phyloP scores from a whole-genome alignment of 1,284 basidiomycete species.

The Austroboletus novae-zelandiae region DNA sequence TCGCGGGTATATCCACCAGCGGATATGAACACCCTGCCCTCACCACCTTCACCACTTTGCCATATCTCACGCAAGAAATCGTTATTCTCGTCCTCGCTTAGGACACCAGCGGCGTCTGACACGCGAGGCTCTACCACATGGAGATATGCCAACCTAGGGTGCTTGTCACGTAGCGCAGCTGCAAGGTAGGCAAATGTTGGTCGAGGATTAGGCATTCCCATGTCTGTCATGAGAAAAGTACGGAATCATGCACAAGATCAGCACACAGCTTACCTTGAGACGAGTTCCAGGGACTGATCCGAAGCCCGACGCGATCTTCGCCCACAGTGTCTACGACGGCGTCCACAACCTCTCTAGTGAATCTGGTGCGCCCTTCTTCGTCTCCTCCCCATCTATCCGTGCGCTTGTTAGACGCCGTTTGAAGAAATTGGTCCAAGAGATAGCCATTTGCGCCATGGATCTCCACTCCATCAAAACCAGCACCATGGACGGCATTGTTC shows the following conservation, averaged over 20 bases:
- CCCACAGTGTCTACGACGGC: conserved; percentile 42
- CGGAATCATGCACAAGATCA: too few relatives aligned
- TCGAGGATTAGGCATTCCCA: conserved; percentile 35
- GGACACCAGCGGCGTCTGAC: conserved; percentile 11
- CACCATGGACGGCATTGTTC: conserved; percentile 19
- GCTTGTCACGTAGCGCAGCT: conserved; percentile 32
- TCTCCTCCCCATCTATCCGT: too few relatives aligned
- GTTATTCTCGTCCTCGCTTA: conserved; percentile 4
- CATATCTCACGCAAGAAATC: conserved; percentile 33
- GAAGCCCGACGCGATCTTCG: conserved; percentile 42
- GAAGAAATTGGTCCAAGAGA: conserved; percentile 31
- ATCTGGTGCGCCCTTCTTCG: conserved; percentile 47
- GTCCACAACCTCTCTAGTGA: conserved; percentile 46
- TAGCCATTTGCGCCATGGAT: conserved; percentile 16
- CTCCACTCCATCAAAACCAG: conserved; percentile 31
- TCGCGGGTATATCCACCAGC: conserved; percentile 32
- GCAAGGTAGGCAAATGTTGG: conserved; percentile 43
- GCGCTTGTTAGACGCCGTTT: conserved; percentile 44
- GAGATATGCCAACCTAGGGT: conserved; percentile 50
- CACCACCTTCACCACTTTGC: conserved; percentile 19
- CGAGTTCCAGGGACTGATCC: conserved; percentile 52
- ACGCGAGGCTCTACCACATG: conserved; percentile 53
- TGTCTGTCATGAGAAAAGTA: conserved; percentile 2
- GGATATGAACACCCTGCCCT: too few relatives aligned
- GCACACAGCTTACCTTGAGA: conserved; percentile 32